Conservation (phyloP, 2,329 filamentous ascomycete species). For the Sporothrix brasiliensis region DNA sequence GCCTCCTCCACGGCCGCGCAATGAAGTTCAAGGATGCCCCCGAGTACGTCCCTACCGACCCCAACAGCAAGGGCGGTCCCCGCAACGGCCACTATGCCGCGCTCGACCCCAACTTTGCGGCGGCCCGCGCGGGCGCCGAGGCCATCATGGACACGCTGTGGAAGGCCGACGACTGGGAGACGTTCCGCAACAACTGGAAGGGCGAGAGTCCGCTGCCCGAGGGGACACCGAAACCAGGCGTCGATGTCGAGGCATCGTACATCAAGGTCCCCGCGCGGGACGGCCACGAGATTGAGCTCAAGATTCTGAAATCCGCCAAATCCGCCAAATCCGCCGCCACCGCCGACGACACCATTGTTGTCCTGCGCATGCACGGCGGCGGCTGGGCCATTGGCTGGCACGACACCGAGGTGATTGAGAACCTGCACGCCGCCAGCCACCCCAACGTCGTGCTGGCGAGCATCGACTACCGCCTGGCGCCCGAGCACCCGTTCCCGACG, state of each 20-base stretch:
- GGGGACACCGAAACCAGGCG: conserved; percentile 43
- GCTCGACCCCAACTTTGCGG: conserved; percentile 42
- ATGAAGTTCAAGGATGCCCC: conserved; percentile 38
- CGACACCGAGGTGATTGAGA: conserved; percentile 44
- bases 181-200: conserved; percentile 41
- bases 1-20: neutral
- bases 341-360: conserved; percentile 30
- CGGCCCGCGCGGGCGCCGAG: conserved; percentile 39
- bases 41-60: conserved; percentile 40
- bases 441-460: conserved; percentile 45
- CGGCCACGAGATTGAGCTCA: conserved; percentile 44
- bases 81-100: conserved; percentile 44
- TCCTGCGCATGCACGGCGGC: conserved; percentile 46
- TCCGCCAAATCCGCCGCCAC: neutral
- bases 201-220: conserved; percentile 37
- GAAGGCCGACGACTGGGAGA: conserved; percentile 38
- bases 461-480: conserved; percentile 49
- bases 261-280: conserved; percentile 42
- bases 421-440: conserved; percentile 42
- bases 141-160: conserved; percentile 40
- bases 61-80: conserved; percentile 43
- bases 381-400: conserved; percentile 45
- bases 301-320: conserved; percentile 35
- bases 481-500: conserved; percentile 55
- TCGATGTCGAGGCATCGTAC: conserved; percentile 43